Percentiles rank a stretch among this genome's conserved stretches.
These are phyloP conservation scores for Trametes maxima DNA, from an alignment of 768 basidiomycete genomes.

Conservation along the genomic window DNA sequence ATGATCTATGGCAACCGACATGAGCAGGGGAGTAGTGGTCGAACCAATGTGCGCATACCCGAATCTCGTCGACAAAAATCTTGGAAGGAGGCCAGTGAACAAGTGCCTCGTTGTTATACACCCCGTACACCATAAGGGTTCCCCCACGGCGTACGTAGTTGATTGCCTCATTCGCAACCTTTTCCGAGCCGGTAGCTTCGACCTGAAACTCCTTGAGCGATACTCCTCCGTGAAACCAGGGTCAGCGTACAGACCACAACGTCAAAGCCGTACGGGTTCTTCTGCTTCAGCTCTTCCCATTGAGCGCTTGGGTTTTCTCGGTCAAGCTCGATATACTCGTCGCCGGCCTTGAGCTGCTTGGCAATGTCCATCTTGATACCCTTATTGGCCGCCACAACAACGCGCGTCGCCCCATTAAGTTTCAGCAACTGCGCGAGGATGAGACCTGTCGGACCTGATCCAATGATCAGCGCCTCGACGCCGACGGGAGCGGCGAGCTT, in stretches of 20 bases:
- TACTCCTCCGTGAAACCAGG: too few species aligned
- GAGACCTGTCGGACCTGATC: slow-evolving; percentile 92
- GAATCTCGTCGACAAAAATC: slow-evolving; percentile 75
- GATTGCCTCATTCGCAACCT: slow-evolving; percentile 85
- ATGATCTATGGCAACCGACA: slow-evolving; percentile 58
- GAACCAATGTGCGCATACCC: slow-evolving; percentile 33
- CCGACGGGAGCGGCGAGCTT: slow-evolving; percentile 83
- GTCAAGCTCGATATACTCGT: slow-evolving; percentile 87
- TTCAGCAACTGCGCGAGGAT: slow-evolving; percentile 88
- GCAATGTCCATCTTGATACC: slow-evolving; percentile 91
- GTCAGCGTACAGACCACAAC: slow-evolving; percentile 53
- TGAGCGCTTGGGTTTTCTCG: slow-evolving; percentile 71
- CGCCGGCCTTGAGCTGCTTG: slow-evolving; percentile 72
- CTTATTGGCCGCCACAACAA: slow-evolving; percentile 88
- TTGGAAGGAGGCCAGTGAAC: slow-evolving; percentile 88
- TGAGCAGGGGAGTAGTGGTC: neutral
- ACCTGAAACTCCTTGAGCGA: slow-evolving; percentile 30
- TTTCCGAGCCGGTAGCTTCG: slow-evolving; percentile 83
- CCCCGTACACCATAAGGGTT: slow-evolving; percentile 87
- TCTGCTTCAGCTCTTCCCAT: slow-evolving; percentile 78
- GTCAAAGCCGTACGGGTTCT: slow-evolving; percentile 88
- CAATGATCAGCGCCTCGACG: slow-evolving; percentile 80
- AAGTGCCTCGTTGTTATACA: slow-evolving; percentile 82
- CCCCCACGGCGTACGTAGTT: slow-evolving; percentile 87
- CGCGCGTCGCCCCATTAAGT: slow-evolving; percentile 77